These are phyloP conservation scores for Paramecium tetraurelia DNA, from an alignment of 73 alveolate species.

Conservation along the genomic window DNA sequence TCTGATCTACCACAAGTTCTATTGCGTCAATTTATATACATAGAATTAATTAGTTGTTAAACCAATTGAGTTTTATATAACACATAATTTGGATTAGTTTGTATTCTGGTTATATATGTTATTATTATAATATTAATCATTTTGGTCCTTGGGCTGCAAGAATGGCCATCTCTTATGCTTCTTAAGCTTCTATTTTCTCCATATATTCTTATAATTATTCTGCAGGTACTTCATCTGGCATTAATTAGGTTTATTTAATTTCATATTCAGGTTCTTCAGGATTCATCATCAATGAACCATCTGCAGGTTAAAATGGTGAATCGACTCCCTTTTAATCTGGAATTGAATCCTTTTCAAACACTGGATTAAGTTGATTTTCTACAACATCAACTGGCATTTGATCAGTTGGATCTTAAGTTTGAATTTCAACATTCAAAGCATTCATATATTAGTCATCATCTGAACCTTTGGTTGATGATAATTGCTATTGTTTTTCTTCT, in stretches of 20 bases:
- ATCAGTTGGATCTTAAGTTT: not conserved
- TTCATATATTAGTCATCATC: not conserved
- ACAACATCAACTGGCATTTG: slow-evolving; percentile 47
- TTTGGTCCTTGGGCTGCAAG: not conserved
- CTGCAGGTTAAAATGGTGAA: not conserved
- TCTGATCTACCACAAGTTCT: too few species aligned
- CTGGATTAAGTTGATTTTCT: not conserved
- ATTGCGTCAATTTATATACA: too few species aligned
- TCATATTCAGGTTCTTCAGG: not conserved
- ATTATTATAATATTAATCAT: not conserved
- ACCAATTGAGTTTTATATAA: too few species aligned
- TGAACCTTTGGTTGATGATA: not conserved
- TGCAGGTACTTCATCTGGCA: not conserved
- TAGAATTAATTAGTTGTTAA: too few species aligned
- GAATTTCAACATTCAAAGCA: not conserved
- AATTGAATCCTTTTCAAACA: not conserved
- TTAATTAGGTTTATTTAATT: not conserved
- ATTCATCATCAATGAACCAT: not conserved
- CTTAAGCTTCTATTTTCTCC: slow-evolving; percentile 1
- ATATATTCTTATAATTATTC: not conserved
- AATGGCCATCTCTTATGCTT: not conserved
- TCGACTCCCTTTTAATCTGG: not conserved
- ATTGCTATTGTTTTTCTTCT: not conserved
- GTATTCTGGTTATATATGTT: not conserved
- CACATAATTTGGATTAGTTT: not conserved